These are phyloP conservation scores for Irpex sp. DNA, from an alignment of 1,284 basidiomycete genomes.

Conservation along the genomic window DNA sequence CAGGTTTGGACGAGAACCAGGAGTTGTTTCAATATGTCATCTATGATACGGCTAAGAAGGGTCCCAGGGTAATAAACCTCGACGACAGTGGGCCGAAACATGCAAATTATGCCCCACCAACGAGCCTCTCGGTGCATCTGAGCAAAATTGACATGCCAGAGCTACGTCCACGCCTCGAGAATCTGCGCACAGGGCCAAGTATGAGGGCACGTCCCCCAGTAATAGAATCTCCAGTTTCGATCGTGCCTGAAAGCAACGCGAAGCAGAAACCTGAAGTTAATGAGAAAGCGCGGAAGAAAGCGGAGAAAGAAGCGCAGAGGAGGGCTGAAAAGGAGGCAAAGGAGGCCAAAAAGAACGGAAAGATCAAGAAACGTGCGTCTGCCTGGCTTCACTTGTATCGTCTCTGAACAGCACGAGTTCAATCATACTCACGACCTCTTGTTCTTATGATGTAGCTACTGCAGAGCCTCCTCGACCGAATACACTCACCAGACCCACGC, in stretches of 20 bases:
- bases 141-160: slow-evolving; percentile 85
- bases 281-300: slow-evolving; percentile 6
- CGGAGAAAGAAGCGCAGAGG: slow-evolving; percentile 16
- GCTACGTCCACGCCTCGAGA: slow-evolving; percentile 47
- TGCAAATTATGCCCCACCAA: slow-evolving; percentile 55
- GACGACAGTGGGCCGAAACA: slow-evolving; percentile 39
- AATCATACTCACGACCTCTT: not conserved
- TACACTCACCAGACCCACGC: not conserved
- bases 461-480: not conserved
- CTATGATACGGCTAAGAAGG: slow-evolving; percentile 55
- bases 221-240: slow-evolving; percentile 1
- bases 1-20: slow-evolving; percentile 52
- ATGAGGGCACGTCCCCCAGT: not conserved
- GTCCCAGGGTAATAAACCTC: slow-evolving; percentile 65
- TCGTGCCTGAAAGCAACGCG: slow-evolving; percentile 2
- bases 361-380: slow-evolving; percentile 20
- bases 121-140: slow-evolving; percentile 64
- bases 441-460: not conserved
- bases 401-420: not conserved
- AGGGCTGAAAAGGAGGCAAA: slow-evolving; percentile 20
- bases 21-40: slow-evolving; percentile 78
- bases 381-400: not conserved
- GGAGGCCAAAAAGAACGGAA: slow-evolving; percentile 24
- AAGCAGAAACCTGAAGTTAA: slow-evolving; percentile 8
- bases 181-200: slow-evolving; percentile 2